phyloP scores from a whole-genome alignment of 306 rosid species.

The Rosa lucieae region DNA sequence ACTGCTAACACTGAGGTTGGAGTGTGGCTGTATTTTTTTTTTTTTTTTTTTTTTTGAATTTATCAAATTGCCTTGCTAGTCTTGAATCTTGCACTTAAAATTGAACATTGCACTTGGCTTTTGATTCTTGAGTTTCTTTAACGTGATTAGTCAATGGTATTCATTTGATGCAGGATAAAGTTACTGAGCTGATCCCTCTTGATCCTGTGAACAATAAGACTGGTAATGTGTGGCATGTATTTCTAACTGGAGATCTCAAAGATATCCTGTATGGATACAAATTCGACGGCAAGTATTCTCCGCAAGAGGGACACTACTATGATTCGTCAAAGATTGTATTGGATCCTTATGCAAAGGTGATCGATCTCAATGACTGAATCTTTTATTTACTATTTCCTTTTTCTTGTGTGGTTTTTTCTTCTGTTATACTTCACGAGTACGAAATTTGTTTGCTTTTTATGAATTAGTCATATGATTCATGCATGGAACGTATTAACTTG shows the following conservation, averaged over 20 bases:
- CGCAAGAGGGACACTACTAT: slow-evolving; percentile 66
- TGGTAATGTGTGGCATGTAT: slow-evolving; percentile 89
- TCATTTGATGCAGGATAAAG: slow-evolving; percentile 61
- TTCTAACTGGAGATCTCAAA: slow-evolving; percentile 72
- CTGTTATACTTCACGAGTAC: not conserved
- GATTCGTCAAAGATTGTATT: slow-evolving; percentile 63
- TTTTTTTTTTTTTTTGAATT: not conserved
- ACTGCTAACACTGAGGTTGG: not conserved
- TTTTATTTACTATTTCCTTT: not conserved
- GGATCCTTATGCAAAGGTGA: slow-evolving; percentile 94
- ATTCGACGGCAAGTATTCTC: slow-evolving; percentile 71
- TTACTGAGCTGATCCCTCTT: slow-evolving; percentile 61
- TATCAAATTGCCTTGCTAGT: not conserved
- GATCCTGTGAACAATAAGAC: slow-evolving; percentile 71
- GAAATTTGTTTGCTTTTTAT: not conserved
- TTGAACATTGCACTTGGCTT: not conserved
- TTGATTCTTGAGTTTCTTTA: not conserved
- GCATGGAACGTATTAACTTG: not conserved
- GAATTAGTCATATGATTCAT: not conserved
- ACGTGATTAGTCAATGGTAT: not conserved
- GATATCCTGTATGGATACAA: slow-evolving; percentile 82
- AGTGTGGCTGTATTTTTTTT: not conserved
- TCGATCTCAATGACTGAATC: slow-evolving; percentile 21
- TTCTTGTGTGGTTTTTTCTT: not conserved
- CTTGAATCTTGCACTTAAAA: not conserved